phyloP scores from a whole-genome alignment of 2,329 filamentous ascomycete species.

The Alternaria sp. region DNA sequence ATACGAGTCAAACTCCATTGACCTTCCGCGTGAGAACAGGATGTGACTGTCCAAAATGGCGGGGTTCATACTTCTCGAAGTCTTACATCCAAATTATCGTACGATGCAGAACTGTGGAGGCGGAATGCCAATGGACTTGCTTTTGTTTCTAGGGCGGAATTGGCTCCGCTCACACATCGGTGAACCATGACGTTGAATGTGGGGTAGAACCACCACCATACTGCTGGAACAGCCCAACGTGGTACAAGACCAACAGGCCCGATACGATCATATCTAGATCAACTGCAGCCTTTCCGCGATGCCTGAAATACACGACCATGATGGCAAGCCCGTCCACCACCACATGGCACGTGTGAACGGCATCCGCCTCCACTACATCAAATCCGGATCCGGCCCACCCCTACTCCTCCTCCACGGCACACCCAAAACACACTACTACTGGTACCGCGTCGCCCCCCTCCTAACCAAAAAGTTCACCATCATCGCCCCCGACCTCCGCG shows the following conservation, averaged over 20 bases:
- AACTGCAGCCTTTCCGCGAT: not conserved
- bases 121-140: not conserved
- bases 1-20: not conserved
- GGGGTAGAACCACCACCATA: not conserved
- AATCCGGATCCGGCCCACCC: slow-evolving; percentile 23
- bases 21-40: not conserved
- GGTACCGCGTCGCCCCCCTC: slow-evolving; percentile 46
- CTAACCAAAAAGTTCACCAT: slow-evolving; percentile 47
- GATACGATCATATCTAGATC: not conserved
- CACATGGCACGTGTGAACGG: slow-evolving; percentile 29
- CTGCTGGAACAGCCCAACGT: not conserved
- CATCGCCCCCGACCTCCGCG: slow-evolving; percentile 47
- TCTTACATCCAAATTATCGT: not conserved
- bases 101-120: not conserved
- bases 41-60: not conserved
- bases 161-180: not conserved
- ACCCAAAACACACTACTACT: slow-evolving; percentile 41
- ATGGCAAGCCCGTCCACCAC: slow-evolving; percentile 19
- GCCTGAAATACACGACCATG: slow-evolving; percentile 28
- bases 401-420: slow-evolving; percentile 32
- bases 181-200: not conserved
- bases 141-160: not conserved
- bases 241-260: not conserved
- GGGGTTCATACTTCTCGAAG: not conserved
- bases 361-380: slow-evolving; percentile 31